Base-by-base conservation (phyloP, 2,329 filamentous ascomycete genomes). In the Lachnellula arida region DNA sequence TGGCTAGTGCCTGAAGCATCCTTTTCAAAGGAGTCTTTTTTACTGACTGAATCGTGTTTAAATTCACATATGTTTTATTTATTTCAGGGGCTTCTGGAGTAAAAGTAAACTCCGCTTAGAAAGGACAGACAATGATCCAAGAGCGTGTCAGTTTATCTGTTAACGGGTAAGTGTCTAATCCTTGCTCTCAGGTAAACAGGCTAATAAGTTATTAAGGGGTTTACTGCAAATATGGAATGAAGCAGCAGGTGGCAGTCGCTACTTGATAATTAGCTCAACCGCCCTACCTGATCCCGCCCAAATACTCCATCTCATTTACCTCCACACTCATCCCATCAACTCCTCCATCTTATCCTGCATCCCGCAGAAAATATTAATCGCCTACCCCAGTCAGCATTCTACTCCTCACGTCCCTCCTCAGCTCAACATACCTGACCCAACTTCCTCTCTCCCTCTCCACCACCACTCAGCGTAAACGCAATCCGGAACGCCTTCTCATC, bases 361-460 rank as follows among this genome's bases (percentile, higher is more conserved):
- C 52, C 81, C 77, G 49, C 73, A 76, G 67, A 84, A 84, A 53
- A 81, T 82, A 60, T 81, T 81, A 49, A 84, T 77, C 8, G 81
- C 81, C 69, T 80, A 71, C 11, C 74, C 42, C 15, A 14, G 46
- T 48, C 51, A 46, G 43, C n/a, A 14, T 12, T 14, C n/a, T 34
- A 12, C 8, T 17, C 23, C 22, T 35, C 12, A 5, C n/a, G 19
- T 11, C 23, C 4, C 22, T 17, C 43, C 37, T 32, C 14, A 48
- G 14, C 22, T n/a, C 35, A 44, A 37, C 19, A 11, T 54, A 74
- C 73, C 66, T 75, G 70, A 28, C 25, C 69, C 55, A 81, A 71
- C 66, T 82, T 84, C 28, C 71, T 75, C 64, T 81, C 77, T 15
- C 74, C 76, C 55, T 75, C 69, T 0, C 69, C 50, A 17, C 37